Conservation (phyloP, 2,329 filamentous ascomycete species). For the Zopfia rhizophila region DNA sequence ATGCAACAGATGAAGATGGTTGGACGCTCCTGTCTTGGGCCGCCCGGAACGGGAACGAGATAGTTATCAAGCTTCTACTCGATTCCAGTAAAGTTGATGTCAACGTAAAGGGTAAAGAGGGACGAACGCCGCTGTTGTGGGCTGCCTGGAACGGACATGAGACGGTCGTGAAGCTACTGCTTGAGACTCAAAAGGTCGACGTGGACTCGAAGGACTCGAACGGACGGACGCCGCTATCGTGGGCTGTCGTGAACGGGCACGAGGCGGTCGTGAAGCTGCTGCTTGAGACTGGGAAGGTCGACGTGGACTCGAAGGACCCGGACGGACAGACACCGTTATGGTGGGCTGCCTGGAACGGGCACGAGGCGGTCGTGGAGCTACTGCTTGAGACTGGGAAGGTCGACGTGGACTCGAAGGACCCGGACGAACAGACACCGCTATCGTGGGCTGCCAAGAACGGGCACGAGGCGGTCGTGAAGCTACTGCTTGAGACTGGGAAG, state of each 20-base stretch:
- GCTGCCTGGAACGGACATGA: constrained; percentile 7
- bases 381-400: no score
- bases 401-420: no score
- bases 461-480: no score
- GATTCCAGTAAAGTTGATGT: neutral
- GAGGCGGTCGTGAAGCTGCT: constrained; percentile 12
- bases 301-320: no score
- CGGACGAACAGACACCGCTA: no score
- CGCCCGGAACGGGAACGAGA: constrained; percentile 9
- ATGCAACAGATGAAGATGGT: neutral
- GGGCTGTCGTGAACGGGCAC: constrained; percentile 10
- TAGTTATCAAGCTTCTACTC: constrained; percentile 1
- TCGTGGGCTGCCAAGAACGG: no score
- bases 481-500: no score
- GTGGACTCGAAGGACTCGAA: constrained; percentile 14
- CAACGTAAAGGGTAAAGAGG: neutral
- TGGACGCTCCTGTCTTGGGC: neutral
- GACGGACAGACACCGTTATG: no score
- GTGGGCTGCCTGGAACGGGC: no score
- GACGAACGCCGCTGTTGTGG: constrained; percentile 4
- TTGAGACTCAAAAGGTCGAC: constrained; percentile 14
- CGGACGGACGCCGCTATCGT: constrained; percentile 13
- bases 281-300: no score
- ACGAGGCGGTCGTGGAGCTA: no score
- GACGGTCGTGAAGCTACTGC: no score